Evolutionary conservation across 768 basidiomycete genomes (phyloP).

Genomic region (Daedaleopsis sinensis): DNA sequence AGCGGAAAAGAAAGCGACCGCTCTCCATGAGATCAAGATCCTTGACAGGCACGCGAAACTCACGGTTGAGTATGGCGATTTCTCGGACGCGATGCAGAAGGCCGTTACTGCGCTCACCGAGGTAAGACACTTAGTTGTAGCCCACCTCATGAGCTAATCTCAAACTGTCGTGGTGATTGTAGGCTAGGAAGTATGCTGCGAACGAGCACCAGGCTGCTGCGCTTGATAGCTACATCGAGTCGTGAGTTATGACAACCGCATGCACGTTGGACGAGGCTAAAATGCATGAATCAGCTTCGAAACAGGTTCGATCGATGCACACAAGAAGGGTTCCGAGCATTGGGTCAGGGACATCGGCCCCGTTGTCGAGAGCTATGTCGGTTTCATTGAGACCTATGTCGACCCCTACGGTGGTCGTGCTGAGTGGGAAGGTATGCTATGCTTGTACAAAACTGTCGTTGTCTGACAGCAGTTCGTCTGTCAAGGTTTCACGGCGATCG

Average conservation of each 20-base stretch:
- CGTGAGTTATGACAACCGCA: conserved; percentile 47
- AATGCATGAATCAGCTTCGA: conserved; percentile 55
- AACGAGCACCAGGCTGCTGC: conserved; percentile 74
- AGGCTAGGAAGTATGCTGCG: conserved; percentile 76
- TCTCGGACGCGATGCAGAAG: conserved; percentile 55
- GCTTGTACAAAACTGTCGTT: not conserved
- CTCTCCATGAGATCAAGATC: conserved; percentile 49
- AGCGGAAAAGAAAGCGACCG: conserved; percentile 43
- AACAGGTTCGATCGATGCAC: conserved; percentile 77
- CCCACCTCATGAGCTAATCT: not conserved
- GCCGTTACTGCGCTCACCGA: conserved; percentile 60
- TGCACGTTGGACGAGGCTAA: not conserved
- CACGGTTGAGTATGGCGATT: conserved; percentile 78
- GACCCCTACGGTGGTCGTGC: conserved; percentile 92
- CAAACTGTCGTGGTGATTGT: not conserved
- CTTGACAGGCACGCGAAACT: conserved; percentile 49
- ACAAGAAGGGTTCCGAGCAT: conserved; percentile 72
- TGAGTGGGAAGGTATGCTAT: conserved; percentile 82
- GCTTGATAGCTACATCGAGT: conserved; percentile 79
- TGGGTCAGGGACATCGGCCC: conserved; percentile 92
- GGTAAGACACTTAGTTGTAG: conserved; percentile 36
- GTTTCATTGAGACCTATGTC: conserved; percentile 79
- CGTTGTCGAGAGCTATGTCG: conserved; percentile 87
- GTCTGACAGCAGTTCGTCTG: not conserved
- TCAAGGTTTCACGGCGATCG: conserved; percentile 83